Percentiles rank a stretch among this genome's conserved stretches.
phyloP scores from a whole-genome alignment of 371 early-diverging fungal species.

The Mucor sp. region DNA sequence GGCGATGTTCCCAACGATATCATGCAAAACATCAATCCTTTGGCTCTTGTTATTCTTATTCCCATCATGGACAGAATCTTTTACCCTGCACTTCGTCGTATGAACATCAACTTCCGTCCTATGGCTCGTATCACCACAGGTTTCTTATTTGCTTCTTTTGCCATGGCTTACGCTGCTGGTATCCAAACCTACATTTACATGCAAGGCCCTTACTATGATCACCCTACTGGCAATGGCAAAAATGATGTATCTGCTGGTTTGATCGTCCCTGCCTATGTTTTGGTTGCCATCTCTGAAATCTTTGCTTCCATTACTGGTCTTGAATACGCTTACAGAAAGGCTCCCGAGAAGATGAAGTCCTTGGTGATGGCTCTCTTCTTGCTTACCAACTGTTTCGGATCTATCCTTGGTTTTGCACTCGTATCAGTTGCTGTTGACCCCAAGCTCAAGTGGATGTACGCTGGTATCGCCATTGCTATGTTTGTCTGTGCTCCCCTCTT shows the following conservation, averaged over 20 bases:
- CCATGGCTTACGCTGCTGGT: slow-evolving; percentile 74
- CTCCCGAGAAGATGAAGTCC: slow-evolving; percentile 75
- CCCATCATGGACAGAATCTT: slow-evolving; percentile 71
- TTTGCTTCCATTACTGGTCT: slow-evolving; percentile 79
- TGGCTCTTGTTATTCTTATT: slow-evolving; percentile 68
- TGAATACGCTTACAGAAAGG: slow-evolving; percentile 80
- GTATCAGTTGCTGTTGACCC: slow-evolving; percentile 70
- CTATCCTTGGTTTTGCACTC: slow-evolving; percentile 67
- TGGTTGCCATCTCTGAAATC: slow-evolving; percentile 72
- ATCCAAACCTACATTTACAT: slow-evolving; percentile 71
- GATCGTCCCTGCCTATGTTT: slow-evolving; percentile 71
- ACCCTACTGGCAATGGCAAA: slow-evolving; percentile 45
- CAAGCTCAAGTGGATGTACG: slow-evolving; percentile 67
- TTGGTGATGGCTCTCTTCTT: slow-evolving; percentile 73
- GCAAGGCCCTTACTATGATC: slow-evolving; percentile 23
- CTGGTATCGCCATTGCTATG: slow-evolving; percentile 41
- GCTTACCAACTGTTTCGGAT: slow-evolving; percentile 68
- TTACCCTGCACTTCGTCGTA: slow-evolving; percentile 70
- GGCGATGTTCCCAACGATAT: slow-evolving; percentile 68
- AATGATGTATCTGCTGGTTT: slow-evolving; percentile 60
- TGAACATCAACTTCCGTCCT: slow-evolving; percentile 71
- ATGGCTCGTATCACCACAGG: slow-evolving; percentile 73
- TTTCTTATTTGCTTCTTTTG: slow-evolving; percentile 63
- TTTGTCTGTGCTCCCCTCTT: slow-evolving; percentile 26
- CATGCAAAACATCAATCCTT: slow-evolving; percentile 66